phyloP scores from a whole-genome alignment of 176 grass and related monocot species.

The Pontederia paniculata region DNA sequence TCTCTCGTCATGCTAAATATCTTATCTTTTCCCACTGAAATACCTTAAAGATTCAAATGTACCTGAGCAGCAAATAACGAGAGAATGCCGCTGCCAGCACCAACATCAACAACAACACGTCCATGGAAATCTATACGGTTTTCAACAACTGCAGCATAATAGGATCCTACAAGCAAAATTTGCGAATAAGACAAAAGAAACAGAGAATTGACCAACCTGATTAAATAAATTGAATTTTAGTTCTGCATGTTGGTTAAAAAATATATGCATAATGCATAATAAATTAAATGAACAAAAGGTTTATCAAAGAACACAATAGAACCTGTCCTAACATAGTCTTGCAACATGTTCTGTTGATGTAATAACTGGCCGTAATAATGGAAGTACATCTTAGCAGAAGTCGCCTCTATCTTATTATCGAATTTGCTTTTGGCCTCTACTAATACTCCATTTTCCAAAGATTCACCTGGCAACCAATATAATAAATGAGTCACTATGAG shows the following conservation, averaged over 20 bases:
- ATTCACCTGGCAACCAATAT: conserved; percentile 35
- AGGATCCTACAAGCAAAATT: conserved; percentile 56
- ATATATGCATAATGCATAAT: not conserved
- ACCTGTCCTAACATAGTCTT: conserved; percentile 99
- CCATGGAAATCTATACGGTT: conserved; percentile 82
- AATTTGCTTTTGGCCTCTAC: conserved; percentile 72
- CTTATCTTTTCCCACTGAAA: conserved; percentile 6
- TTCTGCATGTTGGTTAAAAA: not conserved
- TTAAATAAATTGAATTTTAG: conserved; percentile 9
- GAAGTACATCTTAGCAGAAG: conserved; percentile 98
- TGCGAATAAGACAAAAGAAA: not conserved
- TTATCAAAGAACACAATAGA: conserved; percentile 2
- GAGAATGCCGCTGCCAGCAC: conserved; percentile 98
- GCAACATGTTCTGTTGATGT: conserved; percentile 99
- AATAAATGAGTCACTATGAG: conserved; percentile 13
- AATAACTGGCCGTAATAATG: conserved; percentile 96
- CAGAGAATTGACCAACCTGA: conserved; percentile 1
- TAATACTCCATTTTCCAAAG: conserved; percentile 72
- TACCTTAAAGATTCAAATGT: conserved; percentile 8
- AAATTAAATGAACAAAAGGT: not conserved
- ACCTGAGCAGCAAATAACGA: conserved; percentile 99
- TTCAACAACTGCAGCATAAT: conserved; percentile 97
- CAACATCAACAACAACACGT: conserved; percentile 94
- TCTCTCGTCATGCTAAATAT: not conserved
- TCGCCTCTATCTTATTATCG: conserved; percentile 94